Conservation (phyloP, 2,329 filamentous ascomycete genomes). For the Triangularia setosa region DNA sequence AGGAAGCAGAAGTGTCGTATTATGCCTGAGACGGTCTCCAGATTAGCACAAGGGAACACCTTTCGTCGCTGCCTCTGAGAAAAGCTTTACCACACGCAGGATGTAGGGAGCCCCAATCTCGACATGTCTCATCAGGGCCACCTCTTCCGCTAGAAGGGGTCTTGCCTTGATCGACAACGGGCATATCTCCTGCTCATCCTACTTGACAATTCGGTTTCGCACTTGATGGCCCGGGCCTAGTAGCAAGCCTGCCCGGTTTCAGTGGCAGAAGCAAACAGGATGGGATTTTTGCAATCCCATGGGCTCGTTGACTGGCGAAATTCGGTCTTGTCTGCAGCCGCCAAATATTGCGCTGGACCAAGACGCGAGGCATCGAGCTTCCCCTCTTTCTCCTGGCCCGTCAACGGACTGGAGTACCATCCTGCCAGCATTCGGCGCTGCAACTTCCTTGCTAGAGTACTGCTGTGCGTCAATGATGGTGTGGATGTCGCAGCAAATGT, state of each 20-base stretch:
- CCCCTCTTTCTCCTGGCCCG: background rate
- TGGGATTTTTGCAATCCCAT: conserved; percentile 5
- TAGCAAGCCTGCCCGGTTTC: background rate
- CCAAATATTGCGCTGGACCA: background rate
- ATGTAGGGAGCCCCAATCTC: background rate
- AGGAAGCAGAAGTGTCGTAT: background rate
- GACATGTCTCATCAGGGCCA: too few relatives aligned
- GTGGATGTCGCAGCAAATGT: conserved; percentile 1
- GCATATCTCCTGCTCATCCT: background rate
- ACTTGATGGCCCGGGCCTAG: background rate
- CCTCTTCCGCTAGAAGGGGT: background rate
- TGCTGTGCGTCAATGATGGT: conserved; percentile 1
- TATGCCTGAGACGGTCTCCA: too few relatives aligned
- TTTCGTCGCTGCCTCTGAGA: background rate
- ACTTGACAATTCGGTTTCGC: background rate
- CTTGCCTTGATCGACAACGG: background rate
- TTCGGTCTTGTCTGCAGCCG: background rate
- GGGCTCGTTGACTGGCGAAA: background rate
- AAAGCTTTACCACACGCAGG: background rate
- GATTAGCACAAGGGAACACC: too few relatives aligned
- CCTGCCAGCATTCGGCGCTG: background rate
- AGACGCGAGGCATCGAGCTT: background rate
- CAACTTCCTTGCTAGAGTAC: background rate
- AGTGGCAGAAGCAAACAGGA: background rate
- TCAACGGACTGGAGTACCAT: background rate